A percentile compares a stretch with the other conserved stretches of the same genome.
These are phyloP conservation scores for Coccinonectria pachysandricola DNA, from an alignment of 2,329 filamentous ascomycete species.

Conservation along the genomic window DNA sequence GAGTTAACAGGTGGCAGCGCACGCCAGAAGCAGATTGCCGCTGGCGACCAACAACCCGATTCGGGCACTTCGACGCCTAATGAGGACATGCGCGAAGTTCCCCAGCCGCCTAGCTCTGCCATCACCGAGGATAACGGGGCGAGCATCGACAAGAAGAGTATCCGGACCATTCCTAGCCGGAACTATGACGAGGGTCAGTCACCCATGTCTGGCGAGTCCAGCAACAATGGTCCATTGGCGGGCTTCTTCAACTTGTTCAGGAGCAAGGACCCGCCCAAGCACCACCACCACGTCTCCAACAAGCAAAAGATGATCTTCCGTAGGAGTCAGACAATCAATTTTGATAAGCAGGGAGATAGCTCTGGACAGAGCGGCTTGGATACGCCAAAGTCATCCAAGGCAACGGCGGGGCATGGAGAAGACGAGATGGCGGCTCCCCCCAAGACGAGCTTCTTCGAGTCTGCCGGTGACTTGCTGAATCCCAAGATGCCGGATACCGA, in stretches of 20 bases:
- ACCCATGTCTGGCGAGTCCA: slow-evolving; percentile 18
- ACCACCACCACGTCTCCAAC: slow-evolving; percentile 33
- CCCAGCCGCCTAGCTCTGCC: slow-evolving; percentile 57
- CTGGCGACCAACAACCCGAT: slow-evolving; percentile 22
- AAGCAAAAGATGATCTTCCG: slow-evolving; percentile 64
- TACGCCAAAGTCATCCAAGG: slow-evolving; percentile 19
- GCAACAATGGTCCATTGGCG: slow-evolving; percentile 42
- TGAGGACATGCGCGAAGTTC: slow-evolving; percentile 47
- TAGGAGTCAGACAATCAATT: slow-evolving; percentile 60
- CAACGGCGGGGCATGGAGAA: slow-evolving; percentile 37
- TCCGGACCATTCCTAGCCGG: slow-evolving; percentile 34
- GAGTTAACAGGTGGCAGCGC: slow-evolving; percentile 70
- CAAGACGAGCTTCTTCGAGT: slow-evolving; percentile 87
- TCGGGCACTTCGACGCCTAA: slow-evolving; percentile 26
- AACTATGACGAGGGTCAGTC: slow-evolving; percentile 14
- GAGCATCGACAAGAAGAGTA: no score
- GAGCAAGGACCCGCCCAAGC: slow-evolving; percentile 40
- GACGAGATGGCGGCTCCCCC: slow-evolving; percentile 60
- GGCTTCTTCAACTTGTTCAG: slow-evolving; percentile 68
- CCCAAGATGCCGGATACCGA: slow-evolving; percentile 74
- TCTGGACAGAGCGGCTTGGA: slow-evolving; percentile 2
- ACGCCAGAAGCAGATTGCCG: slow-evolving; percentile 32
- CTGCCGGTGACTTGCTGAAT: slow-evolving; percentile 83
- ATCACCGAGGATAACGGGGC: slow-evolving; percentile 56
- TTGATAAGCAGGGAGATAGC: slow-evolving; percentile 6